These are phyloP conservation scores for Melastoma malabathricum DNA, from an alignment of 345 rosid species.

Conservation along the genomic window DNA sequence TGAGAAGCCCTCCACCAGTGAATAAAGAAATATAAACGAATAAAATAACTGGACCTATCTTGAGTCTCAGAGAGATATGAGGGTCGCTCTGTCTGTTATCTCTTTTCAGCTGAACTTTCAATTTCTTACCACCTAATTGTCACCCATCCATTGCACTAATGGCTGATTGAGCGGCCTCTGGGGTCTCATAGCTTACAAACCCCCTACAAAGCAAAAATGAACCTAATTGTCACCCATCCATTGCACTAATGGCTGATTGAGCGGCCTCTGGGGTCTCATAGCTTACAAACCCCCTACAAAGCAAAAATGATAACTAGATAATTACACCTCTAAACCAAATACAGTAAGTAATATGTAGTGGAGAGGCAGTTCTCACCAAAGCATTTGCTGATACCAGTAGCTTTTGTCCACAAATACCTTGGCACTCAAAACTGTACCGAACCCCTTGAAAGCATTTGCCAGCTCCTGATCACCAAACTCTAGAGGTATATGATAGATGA, in stretches of 20 bases:
- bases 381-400: slow-evolving; percentile 96
- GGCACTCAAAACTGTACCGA: slow-evolving; percentile 81
- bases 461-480: slow-evolving; percentile 93
- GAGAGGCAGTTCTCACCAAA: slow-evolving; percentile 47
- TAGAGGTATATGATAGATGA: slow-evolving; percentile 96
- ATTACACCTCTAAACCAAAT: too few species aligned
- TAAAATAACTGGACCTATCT: too few species aligned
- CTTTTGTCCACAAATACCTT: slow-evolving; percentile 93
- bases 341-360: too few species aligned
- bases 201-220: too few species aligned
- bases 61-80: too few species aligned
- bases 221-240: slow-evolving; percentile 83
- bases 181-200: slow-evolving; percentile 87
- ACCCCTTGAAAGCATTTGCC: slow-evolving; percentile 66
- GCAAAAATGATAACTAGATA: neutral
- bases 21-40: too few species aligned
- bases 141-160: slow-evolving; percentile 74
- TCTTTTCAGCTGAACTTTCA: slow-evolving; percentile 98
- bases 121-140: slow-evolving; percentile 86
- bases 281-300: too few species aligned
- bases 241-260: slow-evolving; percentile 60
- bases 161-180: slow-evolving; percentile 73
- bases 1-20: too few species aligned
- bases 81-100: slow-evolving; percentile 70
- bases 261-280: too few species aligned